These are phyloP conservation scores for Drechslerella dactyloides DNA, from an alignment of 2,329 filamentous ascomycete genomes.

Conservation along the genomic window DNA sequence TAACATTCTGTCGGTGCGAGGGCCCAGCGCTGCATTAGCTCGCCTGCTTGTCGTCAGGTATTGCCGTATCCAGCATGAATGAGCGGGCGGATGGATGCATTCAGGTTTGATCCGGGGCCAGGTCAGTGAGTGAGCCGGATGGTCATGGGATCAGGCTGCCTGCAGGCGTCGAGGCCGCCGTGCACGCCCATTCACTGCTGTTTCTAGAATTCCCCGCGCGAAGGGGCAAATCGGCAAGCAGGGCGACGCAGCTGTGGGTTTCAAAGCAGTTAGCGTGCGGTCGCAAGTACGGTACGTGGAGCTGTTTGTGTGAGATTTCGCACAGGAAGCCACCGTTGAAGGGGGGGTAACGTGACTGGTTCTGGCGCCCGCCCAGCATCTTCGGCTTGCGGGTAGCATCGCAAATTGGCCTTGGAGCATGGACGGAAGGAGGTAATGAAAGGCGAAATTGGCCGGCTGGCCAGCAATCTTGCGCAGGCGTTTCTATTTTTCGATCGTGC, in stretches of 20 bases:
- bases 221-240: not conserved
- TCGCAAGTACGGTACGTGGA: not conserved
- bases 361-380: not conserved
- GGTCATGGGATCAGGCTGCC: not conserved
- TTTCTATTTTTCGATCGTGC: too few relatives aligned
- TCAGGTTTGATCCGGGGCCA: too few relatives aligned
- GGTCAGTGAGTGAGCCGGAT: too few relatives aligned
- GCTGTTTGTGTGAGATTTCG: not conserved
- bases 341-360: conserved; percentile 1
- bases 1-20: not conserved
- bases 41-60: not conserved
- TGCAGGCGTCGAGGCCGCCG: not conserved
- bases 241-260: not conserved
- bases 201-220: conserved; percentile 4
- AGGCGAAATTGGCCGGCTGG: not conserved
- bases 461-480: too few relatives aligned
- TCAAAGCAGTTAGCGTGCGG: not conserved
- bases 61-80: not conserved
- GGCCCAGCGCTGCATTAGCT: not conserved
- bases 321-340: not conserved
- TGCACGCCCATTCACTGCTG: not conserved
- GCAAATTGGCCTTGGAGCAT: not conserved
- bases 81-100: not conserved
- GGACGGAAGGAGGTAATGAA: not conserved
- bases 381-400: not conserved